Evolutionary conservation across 1,284 basidiomycete genomes (phyloP), one percentile per base, ranked within the genome.

Genomic region (Cutaneotrichosporon curvatum): DNA sequence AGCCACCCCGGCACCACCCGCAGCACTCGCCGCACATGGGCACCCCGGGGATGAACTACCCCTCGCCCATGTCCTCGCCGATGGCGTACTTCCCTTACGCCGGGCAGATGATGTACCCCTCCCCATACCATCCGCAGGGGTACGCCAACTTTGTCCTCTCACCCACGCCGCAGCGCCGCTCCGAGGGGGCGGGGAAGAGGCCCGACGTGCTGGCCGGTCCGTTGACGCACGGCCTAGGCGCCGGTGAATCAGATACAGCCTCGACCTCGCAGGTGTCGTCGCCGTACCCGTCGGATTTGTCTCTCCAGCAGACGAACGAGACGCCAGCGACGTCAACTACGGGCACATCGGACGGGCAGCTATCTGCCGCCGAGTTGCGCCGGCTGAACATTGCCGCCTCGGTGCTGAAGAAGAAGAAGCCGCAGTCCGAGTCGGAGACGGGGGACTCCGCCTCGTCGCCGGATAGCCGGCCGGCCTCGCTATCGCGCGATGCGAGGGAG

Each of bases 341-440:
- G 15, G 43, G 37, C 9, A 20, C 35, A 2, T 41, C 41, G 4
- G 47, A 47, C 16, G 25, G 25, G 8, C 25, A 28, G 25, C 45
- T 53, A 20, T 48, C 53, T 0, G 51, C 53, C 1, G 51, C 56
- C n/a, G 61, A 62, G 41, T 47, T 61, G 12, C 54, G 63, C 21
- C 53, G 61, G n/a, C 43, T 57, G 20, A 59, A 57, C 39, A 63
- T 68, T 15, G 60, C 60, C 20, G 56, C 57, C 6, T 60, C 50
- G 1, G 64, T 68, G 2, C 42, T 66, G 37, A 68, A 62, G 48
- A 59, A 56, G 48, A 68, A 65, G 48, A 54, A 39, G 25, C 34
- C 35, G 35, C 34, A 34, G 8, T 45, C 40, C 20, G 28, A 36
- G 12, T 57, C 57, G 10, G 49, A 55, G 25, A 50, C 50, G 21